phyloP scores from a whole-genome alignment of 2,329 filamentous ascomycete species.

The Corinectria fuckeliana region DNA sequence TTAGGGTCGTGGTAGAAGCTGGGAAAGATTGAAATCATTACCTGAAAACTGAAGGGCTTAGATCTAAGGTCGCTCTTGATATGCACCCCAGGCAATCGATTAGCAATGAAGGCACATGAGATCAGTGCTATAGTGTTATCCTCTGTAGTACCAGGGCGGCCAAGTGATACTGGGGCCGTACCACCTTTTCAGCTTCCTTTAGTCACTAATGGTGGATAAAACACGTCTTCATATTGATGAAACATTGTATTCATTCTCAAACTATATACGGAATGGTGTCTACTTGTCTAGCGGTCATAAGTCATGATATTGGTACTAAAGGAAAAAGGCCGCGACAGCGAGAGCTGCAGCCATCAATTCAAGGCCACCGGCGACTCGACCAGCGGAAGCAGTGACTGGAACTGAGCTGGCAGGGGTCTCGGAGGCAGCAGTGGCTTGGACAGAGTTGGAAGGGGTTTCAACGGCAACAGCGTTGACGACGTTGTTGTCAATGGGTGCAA shows the following conservation, averaged over 20 bases:
- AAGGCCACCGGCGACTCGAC: constrained; percentile 19
- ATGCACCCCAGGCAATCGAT: too few species aligned
- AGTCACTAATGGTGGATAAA: not conserved
- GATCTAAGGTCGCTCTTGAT: too few species aligned
- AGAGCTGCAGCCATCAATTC: constrained; percentile 1
- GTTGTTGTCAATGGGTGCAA: not conserved
- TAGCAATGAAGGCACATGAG: too few species aligned
- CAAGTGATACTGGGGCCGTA: too few species aligned
- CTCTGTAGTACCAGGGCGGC: too few species aligned
- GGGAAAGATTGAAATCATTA: too few species aligned
- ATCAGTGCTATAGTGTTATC: too few species aligned
- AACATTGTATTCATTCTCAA: not conserved
- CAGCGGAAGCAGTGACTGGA: constrained; percentile 34
- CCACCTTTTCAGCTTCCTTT: too few species aligned
- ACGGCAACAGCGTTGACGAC: constrained; percentile 6
- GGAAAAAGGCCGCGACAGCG: constrained; percentile 4
- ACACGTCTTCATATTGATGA: not conserved
- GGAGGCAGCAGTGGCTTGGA: too few species aligned
- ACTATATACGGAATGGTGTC: not conserved
- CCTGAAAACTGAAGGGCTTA: too few species aligned
- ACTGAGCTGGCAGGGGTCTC: constrained; percentile 19
- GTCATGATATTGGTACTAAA: not conserved
- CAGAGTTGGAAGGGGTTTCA: not conserved
- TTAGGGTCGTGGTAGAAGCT: too few species aligned
- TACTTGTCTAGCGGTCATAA: not conserved